phyloP scores from a whole-genome alignment of 1,284 basidiomycete species.

The Microbotryum intermedium region DNA sequence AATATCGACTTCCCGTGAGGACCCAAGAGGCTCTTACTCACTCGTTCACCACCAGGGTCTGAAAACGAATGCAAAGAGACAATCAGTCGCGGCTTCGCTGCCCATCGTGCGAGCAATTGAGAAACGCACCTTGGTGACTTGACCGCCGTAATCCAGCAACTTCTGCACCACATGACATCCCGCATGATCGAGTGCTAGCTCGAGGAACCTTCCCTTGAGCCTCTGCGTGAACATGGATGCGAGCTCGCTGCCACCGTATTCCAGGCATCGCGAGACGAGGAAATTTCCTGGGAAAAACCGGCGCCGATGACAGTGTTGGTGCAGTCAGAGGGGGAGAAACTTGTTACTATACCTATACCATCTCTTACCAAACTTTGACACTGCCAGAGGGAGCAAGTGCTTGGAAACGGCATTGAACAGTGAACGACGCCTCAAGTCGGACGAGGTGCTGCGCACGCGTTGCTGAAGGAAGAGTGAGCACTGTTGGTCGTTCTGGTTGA shows the following conservation, averaged over 20 bases:
- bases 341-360: neutral
- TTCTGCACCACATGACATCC: slow-evolving; percentile 27
- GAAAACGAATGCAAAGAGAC: too few relatives aligned
- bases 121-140: slow-evolving; percentile 1
- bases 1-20: too few relatives aligned
- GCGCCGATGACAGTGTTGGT: neutral
- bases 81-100: too few relatives aligned
- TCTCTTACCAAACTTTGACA: slow-evolving; percentile 25
- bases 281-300: slow-evolving; percentile 17
- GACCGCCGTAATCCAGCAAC: slow-evolving; percentile 18
- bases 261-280: slow-evolving; percentile 27
- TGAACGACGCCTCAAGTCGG: neutral
- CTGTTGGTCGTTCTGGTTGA: slow-evolving; percentile 23
- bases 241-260: slow-evolving; percentile 7
- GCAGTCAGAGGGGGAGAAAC: neutral
- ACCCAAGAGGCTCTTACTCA: too few relatives aligned
- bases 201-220: slow-evolving; percentile 4
- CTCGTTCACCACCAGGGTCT: too few relatives aligned
- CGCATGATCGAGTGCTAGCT: slow-evolving; percentile 13
- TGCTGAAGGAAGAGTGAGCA: slow-evolving; percentile 28
- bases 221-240: neutral
- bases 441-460: slow-evolving; percentile 6
- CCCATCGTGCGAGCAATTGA: neutral
- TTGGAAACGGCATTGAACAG: slow-evolving; percentile 10
- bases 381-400: slow-evolving; percentile 6